Evolutionary conservation across 306 rosid species (phyloP).

Genomic region (Rosa chinensis): DNA sequence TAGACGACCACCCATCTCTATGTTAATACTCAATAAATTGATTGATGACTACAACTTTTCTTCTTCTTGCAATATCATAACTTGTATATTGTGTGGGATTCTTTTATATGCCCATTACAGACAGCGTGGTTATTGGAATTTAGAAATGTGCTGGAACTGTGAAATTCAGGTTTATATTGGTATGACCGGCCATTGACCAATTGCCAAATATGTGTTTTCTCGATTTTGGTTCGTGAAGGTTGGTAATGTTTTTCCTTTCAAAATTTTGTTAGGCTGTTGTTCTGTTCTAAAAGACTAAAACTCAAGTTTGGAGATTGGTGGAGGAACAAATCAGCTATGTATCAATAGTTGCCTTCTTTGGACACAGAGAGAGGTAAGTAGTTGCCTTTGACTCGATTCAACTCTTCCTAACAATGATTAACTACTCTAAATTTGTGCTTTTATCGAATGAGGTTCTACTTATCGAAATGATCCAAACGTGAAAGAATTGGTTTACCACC

Average conservation of each 20-base stretch:
- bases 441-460: too few relatives aligned
- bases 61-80: constrained; percentile 9
- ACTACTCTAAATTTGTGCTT: too few relatives aligned
- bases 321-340: too few relatives aligned
- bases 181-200: not conserved
- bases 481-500: too few relatives aligned
- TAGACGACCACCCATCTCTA: not conserved
- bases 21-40: not conserved
- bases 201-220: not conserved
- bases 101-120: too few relatives aligned
- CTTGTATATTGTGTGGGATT: not conserved
- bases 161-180: not conserved
- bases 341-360: too few relatives aligned
- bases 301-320: not conserved
- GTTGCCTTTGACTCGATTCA: too few relatives aligned
- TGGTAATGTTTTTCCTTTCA: not conserved
- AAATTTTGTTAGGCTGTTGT: not conserved
- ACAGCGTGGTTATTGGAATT: too few relatives aligned
- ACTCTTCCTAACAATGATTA: too few relatives aligned
- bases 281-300: not conserved
- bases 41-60: not conserved
- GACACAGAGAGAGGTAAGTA: too few relatives aligned
- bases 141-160: too few relatives aligned
- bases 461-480: too few relatives aligned
- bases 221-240: not conserved